Conservation (phyloP, 2,329 filamentous ascomycete genomes). For the Botrytis tulipae region DNA sequence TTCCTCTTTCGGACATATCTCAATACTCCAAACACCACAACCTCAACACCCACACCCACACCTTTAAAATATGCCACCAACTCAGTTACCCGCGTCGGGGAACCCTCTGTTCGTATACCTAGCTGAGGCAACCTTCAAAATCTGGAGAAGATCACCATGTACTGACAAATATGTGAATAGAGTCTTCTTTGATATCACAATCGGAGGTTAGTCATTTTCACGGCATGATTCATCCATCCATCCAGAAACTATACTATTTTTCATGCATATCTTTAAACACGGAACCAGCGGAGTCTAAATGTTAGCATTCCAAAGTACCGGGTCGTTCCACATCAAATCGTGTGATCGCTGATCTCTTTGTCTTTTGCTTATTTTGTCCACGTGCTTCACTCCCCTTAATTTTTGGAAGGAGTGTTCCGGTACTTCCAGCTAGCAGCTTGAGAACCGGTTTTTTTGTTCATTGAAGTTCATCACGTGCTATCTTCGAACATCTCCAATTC, state of each 20-base stretch:
- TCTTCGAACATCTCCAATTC: not conserved
- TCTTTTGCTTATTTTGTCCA: not conserved
- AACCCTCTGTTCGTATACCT: constrained; percentile 44
- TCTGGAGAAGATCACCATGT: constrained; percentile 23
- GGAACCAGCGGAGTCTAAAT: not conserved
- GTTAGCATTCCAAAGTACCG: not conserved
- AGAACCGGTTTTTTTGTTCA: not conserved
- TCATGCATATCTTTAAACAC: not conserved
- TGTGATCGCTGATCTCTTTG: constrained; percentile 3
- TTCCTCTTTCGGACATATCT: constrained; percentile 5
- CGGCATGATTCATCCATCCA: constrained; percentile 15
- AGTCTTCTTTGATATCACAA: constrained; percentile 69
- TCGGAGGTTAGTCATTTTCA: constrained; percentile 60
- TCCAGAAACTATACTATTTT: not conserved
- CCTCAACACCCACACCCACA: not conserved
- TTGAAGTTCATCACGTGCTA: constrained; percentile 32
- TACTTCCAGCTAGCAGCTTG: not conserved
- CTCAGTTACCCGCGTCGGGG: constrained; percentile 44
- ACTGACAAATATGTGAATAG: constrained; percentile 25
- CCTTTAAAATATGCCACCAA: constrained; percentile 39
- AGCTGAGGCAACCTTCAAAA: constrained; percentile 1
- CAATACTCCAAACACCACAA: not conserved
- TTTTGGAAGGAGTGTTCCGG: too few relatives aligned
- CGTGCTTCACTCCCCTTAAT: not conserved
- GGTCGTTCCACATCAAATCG: not conserved